Evolutionary conservation across 2,329 filamentous ascomycete genomes (phyloP).

Genomic region (Chalaropsis thielavioides): DNA sequence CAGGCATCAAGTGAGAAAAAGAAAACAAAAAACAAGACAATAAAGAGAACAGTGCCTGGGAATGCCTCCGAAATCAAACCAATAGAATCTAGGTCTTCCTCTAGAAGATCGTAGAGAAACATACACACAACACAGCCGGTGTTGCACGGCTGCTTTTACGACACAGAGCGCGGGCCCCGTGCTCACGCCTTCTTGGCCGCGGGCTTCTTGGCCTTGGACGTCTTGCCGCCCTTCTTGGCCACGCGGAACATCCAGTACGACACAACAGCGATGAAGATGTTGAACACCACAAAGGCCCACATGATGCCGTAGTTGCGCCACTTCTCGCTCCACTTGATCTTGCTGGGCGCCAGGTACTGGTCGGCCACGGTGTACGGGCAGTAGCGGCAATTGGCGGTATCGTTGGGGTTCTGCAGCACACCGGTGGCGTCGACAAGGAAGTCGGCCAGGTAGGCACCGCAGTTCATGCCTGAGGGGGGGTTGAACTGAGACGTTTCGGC

Average conservation of each 20-base stretch:
- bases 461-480: conserved; percentile 47
- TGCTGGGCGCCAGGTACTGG: conserved; percentile 37
- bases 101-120: not conserved
- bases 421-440: conserved; percentile 40
- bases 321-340: conserved; percentile 37
- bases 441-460: conserved; percentile 44
- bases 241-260: conserved; percentile 52
- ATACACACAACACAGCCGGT: not conserved
- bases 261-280: conserved; percentile 42
- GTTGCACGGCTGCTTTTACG: not conserved
- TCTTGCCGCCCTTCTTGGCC: conserved; percentile 20
- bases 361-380: conserved; percentile 50
- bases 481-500: conserved; percentile 50
- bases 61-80: not conserved
- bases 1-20: not conserved
- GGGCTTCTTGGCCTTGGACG: not conserved
- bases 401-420: conserved; percentile 46
- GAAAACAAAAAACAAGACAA: not conserved
- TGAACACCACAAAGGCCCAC: conserved; percentile 52
- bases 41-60: not conserved
- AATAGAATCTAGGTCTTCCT: not conserved
- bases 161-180: not conserved
- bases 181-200: not conserved
- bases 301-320: conserved; percentile 61
- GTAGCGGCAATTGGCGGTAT: conserved; percentile 46